Conservation (phyloP, 345 rosid species). For the Garcia nutans region DNA sequence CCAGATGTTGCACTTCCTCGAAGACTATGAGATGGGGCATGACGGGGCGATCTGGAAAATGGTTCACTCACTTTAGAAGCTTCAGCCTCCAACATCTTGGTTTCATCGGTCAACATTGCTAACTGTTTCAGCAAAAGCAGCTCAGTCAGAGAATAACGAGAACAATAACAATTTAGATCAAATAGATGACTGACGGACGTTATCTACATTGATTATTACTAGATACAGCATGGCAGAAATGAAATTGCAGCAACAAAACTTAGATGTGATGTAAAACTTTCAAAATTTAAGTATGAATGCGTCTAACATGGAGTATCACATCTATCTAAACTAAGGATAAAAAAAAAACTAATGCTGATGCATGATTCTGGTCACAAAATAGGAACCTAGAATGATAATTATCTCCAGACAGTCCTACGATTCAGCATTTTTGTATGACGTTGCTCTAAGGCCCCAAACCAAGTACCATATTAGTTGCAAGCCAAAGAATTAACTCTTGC, state of each 20-base stretch:
- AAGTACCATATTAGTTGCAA: background rate
- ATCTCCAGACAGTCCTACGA: background rate
- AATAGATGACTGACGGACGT: background rate
- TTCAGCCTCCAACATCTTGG: conserved; percentile 60
- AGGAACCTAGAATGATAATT: background rate
- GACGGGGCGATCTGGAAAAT: conserved; percentile 38
- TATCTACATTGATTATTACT: background rate
- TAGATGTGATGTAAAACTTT: background rate
- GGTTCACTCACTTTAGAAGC: conserved; percentile 38
- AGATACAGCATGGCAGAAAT: background rate
- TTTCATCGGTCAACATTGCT: conserved; percentile 58
- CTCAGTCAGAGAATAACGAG: background rate
- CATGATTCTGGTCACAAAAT: background rate
- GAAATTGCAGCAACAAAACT: background rate
- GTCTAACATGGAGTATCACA: background rate
- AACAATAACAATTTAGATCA: background rate
- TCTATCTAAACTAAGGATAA: background rate
- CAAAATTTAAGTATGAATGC: background rate
- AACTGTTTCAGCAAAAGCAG: conserved; percentile 42
- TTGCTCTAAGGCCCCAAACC: background rate
- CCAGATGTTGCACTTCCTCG: conserved; percentile 21
- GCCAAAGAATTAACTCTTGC: background rate
- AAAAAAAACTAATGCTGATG: background rate
- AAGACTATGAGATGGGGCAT: conserved; percentile 31
- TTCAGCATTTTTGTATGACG: background rate